Evolutionary conservation across 1,284 basidiomycete species (phyloP).

Genomic region (Stygiomarasmius scandens): DNA sequence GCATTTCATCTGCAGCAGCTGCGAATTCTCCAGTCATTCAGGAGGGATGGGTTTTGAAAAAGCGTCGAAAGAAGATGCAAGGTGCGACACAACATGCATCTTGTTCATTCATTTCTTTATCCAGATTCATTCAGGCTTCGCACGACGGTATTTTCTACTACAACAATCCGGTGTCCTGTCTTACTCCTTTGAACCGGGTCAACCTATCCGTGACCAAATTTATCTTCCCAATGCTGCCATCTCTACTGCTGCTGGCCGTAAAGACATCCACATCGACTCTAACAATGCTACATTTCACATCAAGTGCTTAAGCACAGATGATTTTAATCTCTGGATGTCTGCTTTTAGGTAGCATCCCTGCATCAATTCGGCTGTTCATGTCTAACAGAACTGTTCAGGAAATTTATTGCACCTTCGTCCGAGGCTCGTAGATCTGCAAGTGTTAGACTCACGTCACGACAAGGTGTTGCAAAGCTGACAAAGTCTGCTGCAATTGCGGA

Average conservation of each 20-base stretch:
- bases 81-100: slow-evolving; percentile 42
- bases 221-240: slow-evolving; percentile 72
- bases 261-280: slow-evolving; percentile 79
- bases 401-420: slow-evolving; percentile 25
- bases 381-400: slow-evolving; percentile 9
- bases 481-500: slow-evolving; percentile 56
- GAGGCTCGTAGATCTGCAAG: slow-evolving; percentile 54
- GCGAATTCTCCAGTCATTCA: slow-evolving; percentile 40
- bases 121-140: slow-evolving; percentile 65
- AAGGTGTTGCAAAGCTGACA: slow-evolving; percentile 43
- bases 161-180: slow-evolving; percentile 68
- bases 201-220: slow-evolving; percentile 71
- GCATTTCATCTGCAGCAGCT: background rate
- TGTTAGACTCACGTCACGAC: slow-evolving; percentile 39
- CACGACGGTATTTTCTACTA: slow-evolving; percentile 77
- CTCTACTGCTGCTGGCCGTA: slow-evolving; percentile 66
- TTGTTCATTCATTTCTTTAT: slow-evolving; percentile 11
- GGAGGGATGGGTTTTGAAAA: slow-evolving; percentile 82
- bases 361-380: background rate
- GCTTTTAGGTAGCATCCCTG: slow-evolving; percentile 59
- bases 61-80: slow-evolving; percentile 83
- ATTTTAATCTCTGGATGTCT: slow-evolving; percentile 75
- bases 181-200: slow-evolving; percentile 75
- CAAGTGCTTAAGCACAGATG: slow-evolving; percentile 68
- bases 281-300: slow-evolving; percentile 78